A percentile compares a stretch with the other conserved stretches of the same genome.
Conservation (phyloP, 2,329 filamentous ascomycete species). For the Blastomyces gilchristii region DNA sequence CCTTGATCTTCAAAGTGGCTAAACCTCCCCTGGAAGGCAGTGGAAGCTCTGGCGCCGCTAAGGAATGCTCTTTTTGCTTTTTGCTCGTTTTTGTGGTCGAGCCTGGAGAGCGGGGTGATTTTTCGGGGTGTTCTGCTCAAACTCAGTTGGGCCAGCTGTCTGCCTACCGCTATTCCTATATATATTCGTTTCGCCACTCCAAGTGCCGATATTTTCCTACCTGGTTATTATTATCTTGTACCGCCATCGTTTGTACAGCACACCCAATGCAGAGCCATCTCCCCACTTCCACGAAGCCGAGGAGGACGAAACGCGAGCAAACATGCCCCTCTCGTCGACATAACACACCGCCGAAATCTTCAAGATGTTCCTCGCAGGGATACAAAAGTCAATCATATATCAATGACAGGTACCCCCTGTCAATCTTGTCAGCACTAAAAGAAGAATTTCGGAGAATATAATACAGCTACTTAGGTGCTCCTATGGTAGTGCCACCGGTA, state of each 20-base stretch:
- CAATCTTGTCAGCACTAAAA: neutral
- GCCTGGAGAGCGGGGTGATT: neutral
- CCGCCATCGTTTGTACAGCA: neutral
- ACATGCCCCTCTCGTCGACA: neutral
- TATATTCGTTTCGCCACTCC: neutral
- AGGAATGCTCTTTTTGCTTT: neutral
- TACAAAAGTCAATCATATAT: neutral
- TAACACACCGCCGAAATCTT: neutral
- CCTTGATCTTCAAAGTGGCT: constrained; percentile 3
- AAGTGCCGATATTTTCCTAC: too few species aligned
- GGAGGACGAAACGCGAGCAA: neutral
- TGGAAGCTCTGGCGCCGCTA: neutral
- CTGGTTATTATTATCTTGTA: too few species aligned
- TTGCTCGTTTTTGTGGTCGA: neutral
- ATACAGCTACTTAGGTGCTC: neutral
- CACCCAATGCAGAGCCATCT: too few species aligned
- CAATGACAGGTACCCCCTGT: neutral
- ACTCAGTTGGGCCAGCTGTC: neutral
- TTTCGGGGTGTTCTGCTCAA: neutral
- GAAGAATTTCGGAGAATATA: neutral
- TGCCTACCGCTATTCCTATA: neutral
- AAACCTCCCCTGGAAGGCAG: neutral
- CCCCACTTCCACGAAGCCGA: too few species aligned
- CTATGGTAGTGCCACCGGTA: too few species aligned
- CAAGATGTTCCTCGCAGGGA: neutral